Evolutionary conservation across 108 stramenopile genomes (phyloP), one percentile per base, ranked within the genome.

Genomic region (Conticribra guillardii): DNA sequence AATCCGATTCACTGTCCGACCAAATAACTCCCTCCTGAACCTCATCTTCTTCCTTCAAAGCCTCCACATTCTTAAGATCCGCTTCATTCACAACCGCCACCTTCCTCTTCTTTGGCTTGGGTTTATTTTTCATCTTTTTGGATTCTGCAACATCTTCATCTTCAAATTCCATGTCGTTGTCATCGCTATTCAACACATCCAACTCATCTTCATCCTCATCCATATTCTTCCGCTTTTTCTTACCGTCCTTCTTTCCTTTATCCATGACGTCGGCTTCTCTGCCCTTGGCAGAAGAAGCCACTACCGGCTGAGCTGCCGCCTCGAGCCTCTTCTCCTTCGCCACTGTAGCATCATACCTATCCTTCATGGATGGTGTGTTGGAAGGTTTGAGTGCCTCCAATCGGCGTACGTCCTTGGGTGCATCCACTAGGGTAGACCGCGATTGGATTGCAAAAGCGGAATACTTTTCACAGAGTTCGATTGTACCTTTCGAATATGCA

Each of bases 11-110:
- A 54, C 84, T 86, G 37, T 88, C 90, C 8, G 87, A 91, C 94
- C 94, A 95, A 57, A 88, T 83, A 27, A 95, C 65, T 8, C 94
- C 94, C 71, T 92, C 91, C 54, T 89, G 63, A 4, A 95, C 91
- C 59, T 89, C 86, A 73, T 92, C 94, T 50, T 92, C 69, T 52
- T 85, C 75, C 52, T 73, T 70, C 56, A 87, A 48, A n/a, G 81
- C 85, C 18, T 73, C 67, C 14, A 78, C 52, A 74, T 85, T 81
- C 7, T 62, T 75, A 15, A 84, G 65, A 75, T 74, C 79, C 5
- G 73, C 71, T 44, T 74, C 50, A 16, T 79, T 79, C 5, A 75
- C 71, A 18, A 59, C 63, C 14, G 60, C 54, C 32, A 37, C 44
- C 65, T 74, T 44, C 30, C 21, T 34, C 60, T 64, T 65, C 63